Evolutionary conservation across 345 rosid species (phyloP).

Genomic region (Aurinia saxatilis): DNA sequence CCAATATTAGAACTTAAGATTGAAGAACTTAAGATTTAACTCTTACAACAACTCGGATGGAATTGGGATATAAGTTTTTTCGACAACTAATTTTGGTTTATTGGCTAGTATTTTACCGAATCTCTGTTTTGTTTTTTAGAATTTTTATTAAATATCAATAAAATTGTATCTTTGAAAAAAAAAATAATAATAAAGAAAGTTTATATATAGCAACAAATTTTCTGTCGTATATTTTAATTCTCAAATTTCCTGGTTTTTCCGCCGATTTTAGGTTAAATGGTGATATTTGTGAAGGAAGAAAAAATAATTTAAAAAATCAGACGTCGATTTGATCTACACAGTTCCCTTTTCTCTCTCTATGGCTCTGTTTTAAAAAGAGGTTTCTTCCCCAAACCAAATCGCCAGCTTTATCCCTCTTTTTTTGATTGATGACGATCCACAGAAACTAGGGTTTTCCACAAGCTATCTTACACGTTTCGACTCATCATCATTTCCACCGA

Average conservation of each 20-base stretch:
- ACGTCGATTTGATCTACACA: constrained; percentile 22
- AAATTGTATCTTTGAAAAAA: too few relatives aligned
- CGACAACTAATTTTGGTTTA: too few relatives aligned
- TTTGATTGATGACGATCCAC: constrained; percentile 9
- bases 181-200: too few relatives aligned
- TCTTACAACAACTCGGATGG: too few relatives aligned
- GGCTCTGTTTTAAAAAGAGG: constrained; percentile 23
- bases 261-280: constrained; percentile 16
- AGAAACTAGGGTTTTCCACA: constrained; percentile 17
- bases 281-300: not conserved
- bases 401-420: constrained; percentile 8
- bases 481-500: constrained; percentile 11
- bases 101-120: too few relatives aligned
- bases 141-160: too few relatives aligned
- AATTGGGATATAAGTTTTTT: too few relatives aligned
- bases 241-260: not conserved
- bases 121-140: too few relatives aligned
- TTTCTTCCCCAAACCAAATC: constrained; percentile 4
- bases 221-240: too few relatives aligned
- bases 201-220: too few relatives aligned
- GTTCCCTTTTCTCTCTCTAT: not conserved
- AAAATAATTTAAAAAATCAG: not conserved
- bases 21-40: too few relatives aligned
- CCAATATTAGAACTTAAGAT: too few relatives aligned
- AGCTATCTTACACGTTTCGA: constrained; percentile 10